Evolutionary conservation across 306 rosid species (phyloP).

Genomic region (Hippophae tibetana): DNA sequence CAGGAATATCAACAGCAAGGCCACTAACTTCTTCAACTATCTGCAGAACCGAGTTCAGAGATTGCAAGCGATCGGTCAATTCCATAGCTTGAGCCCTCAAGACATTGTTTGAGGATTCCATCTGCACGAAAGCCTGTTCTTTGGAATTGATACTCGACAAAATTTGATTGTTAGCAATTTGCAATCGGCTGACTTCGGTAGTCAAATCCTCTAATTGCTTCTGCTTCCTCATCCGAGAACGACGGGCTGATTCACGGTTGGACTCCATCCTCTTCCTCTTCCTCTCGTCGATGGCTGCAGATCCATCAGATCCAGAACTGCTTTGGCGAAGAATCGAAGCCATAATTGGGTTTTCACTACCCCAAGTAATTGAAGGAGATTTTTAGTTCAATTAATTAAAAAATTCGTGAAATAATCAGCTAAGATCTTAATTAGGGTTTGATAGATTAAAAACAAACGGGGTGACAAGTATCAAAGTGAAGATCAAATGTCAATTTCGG

Average conservation of each 20-base stretch:
- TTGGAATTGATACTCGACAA: slow-evolving; percentile 36
- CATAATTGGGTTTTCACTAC: slow-evolving; percentile 24
- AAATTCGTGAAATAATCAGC: neutral
- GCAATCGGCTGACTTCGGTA: slow-evolving; percentile 40
- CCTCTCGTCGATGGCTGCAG: slow-evolving; percentile 47
- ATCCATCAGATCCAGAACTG: slow-evolving; percentile 69
- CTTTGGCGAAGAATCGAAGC: slow-evolving; percentile 36
- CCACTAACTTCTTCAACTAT: slow-evolving; percentile 69
- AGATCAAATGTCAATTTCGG: neutral
- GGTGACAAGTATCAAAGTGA: slow-evolving; percentile 1
- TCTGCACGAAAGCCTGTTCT: slow-evolving; percentile 42
- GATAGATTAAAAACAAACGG: slow-evolving; percentile 1
- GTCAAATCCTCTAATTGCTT: slow-evolving; percentile 72
- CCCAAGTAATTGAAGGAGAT: neutral
- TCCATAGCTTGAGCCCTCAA: slow-evolving; percentile 59
- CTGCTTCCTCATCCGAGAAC: slow-evolving; percentile 91
- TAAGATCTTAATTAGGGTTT: too few relatives aligned
- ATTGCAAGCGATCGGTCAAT: slow-evolving; percentile 59
- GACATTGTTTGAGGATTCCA: slow-evolving; percentile 46
- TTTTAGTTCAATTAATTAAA: neutral
- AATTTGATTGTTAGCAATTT: slow-evolving; percentile 36
- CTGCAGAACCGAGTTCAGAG: slow-evolving; percentile 59
- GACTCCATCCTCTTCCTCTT: slow-evolving; percentile 93
- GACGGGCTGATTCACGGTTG: slow-evolving; percentile 86
- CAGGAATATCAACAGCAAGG: slow-evolving; percentile 50